phyloP scores from a whole-genome alignment of 805 yeast genomes.

The Candida parachauliodes region DNA sequence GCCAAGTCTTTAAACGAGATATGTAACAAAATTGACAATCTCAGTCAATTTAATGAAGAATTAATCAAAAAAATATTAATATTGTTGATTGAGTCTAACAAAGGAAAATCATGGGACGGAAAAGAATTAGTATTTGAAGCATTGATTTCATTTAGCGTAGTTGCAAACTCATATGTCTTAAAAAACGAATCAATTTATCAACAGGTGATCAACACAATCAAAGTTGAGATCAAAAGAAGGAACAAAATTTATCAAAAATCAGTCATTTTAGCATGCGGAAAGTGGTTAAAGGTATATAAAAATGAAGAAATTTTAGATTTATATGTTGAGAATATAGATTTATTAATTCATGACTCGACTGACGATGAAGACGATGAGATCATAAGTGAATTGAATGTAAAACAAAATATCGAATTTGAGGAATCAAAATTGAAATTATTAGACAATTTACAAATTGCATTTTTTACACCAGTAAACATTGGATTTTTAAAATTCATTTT shows the following conservation, averaged over 20 bases:
- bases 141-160: slow-evolving; percentile 53
- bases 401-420: slow-evolving; percentile 45
- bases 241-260: slow-evolving; percentile 61
- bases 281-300: slow-evolving; percentile 40
- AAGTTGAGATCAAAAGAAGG: slow-evolving; percentile 61
- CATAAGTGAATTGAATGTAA: slow-evolving; percentile 29
- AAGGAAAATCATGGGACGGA: slow-evolving; percentile 86
- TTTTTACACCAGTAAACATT: slow-evolving; percentile 11
- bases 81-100: slow-evolving; percentile 54
- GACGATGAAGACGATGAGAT: slow-evolving; percentile 29
- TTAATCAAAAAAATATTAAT: slow-evolving; percentile 37
- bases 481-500: slow-evolving; percentile 26
- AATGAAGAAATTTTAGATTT: slow-evolving; percentile 28
- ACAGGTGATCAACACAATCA: slow-evolving; percentile 42
- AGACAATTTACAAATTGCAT: slow-evolving; percentile 32
- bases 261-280: slow-evolving; percentile 52
- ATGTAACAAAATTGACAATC: slow-evolving; percentile 41
- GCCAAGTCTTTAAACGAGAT: slow-evolving; percentile 65
- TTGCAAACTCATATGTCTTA: slow-evolving; percentile 36
- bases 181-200: slow-evolving; percentile 23
- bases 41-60: slow-evolving; percentile 20
- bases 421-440: slow-evolving; percentile 41
- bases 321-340: slow-evolving; percentile 34
- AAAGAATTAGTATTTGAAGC: slow-evolving; percentile 76
- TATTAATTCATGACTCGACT: slow-evolving; percentile 33